A percentile compares a stretch with the other conserved stretches of the same genome.
Conservation (phyloP, 2,329 filamentous ascomycete genomes). For the Alternaria triticimaculans region DNA sequence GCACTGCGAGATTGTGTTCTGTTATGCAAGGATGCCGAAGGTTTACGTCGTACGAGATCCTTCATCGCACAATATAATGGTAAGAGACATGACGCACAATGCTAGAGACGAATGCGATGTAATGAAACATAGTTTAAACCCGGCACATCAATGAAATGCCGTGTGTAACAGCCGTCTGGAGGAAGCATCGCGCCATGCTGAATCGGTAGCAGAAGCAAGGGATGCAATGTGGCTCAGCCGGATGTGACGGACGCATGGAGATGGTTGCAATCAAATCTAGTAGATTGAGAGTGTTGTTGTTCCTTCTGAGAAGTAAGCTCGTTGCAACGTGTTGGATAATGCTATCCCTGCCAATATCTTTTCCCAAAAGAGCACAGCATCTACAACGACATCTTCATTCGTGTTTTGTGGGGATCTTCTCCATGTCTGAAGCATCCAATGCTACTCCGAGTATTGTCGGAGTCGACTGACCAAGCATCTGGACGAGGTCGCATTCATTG, state of each 20-base stretch:
- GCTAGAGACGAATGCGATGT: not conserved
- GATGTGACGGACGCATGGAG: not conserved
- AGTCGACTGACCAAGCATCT: not conserved
- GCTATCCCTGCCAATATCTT: slow-evolving; percentile 1
- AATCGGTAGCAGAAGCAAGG: not conserved
- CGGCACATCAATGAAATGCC: not conserved
- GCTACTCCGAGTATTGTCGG: not conserved
- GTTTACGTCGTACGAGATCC: not conserved
- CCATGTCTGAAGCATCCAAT: not conserved
- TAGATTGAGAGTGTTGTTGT: not conserved
- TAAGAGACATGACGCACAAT: not conserved
- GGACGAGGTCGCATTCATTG: not conserved
- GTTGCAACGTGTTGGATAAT: slow-evolving; percentile 6
- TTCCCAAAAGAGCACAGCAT: not conserved
- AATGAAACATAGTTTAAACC: not conserved
- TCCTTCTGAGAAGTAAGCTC: not conserved
- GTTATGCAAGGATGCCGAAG: not conserved
- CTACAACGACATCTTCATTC: not conserved
- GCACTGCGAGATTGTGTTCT: not conserved
- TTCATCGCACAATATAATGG: not conserved
- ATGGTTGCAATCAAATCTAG: not conserved
- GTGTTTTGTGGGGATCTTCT: not conserved
- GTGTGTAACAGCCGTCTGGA: not conserved
- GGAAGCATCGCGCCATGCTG: not conserved
- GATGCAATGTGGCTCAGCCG: not conserved